phyloP scores from a whole-genome alignment of 2,329 filamentous ascomycete species.

The Claviceps sp. region DNA sequence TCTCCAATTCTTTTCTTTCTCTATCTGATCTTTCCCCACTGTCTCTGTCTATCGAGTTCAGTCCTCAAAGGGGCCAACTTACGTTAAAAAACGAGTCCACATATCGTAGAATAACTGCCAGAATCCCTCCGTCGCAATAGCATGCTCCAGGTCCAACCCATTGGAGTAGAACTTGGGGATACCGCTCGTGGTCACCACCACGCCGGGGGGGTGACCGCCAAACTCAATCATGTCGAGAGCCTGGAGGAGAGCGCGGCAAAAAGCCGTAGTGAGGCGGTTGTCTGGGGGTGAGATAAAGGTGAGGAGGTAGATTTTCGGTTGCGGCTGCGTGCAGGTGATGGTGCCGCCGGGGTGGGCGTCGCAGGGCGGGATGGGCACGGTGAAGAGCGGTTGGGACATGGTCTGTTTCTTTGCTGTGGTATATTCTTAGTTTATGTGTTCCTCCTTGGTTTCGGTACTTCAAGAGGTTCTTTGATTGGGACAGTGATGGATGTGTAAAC shows the following conservation, averaged over 20 bases:
- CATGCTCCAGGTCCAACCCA: slow-evolving; percentile 63
- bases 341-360: slow-evolving; percentile 36
- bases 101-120: slow-evolving; percentile 50
- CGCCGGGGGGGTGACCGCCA: slow-evolving; percentile 48
- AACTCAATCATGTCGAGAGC: slow-evolving; percentile 66
- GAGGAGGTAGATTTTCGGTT: slow-evolving; percentile 53
- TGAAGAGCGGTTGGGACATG: slow-evolving; percentile 13
- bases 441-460: background rate
- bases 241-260: slow-evolving; percentile 53
- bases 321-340: slow-evolving; percentile 49
- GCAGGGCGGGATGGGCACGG: slow-evolving; percentile 39
- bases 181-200: slow-evolving; percentile 62
- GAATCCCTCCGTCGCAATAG: slow-evolving; percentile 46
- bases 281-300: slow-evolving; percentile 60
- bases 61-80: background rate
- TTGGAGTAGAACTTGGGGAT: slow-evolving; percentile 75
- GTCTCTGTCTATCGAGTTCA: background rate
- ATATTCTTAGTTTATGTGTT: background rate
- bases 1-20: background rate
- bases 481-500: background rate
- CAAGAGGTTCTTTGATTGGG: too few species aligned
- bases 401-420: background rate
- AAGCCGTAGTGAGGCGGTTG: slow-evolving; percentile 58
- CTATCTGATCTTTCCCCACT: background rate
- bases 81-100: slow-evolving; percentile 43